Base-by-base conservation (phyloP, 441 rosid genomes). In the Populus hybrid region DNA sequence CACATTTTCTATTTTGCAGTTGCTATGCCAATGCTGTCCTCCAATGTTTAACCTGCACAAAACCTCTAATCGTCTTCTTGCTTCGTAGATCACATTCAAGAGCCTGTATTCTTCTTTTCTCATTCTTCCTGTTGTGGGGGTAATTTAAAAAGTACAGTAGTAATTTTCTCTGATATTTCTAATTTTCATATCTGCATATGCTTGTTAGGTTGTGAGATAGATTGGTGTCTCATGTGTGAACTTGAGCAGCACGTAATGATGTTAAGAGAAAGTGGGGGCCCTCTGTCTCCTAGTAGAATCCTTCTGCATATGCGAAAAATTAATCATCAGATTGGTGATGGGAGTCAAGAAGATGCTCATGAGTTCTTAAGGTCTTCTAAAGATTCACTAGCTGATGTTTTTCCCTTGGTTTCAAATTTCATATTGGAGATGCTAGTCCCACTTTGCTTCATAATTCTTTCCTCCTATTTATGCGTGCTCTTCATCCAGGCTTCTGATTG, bases 21-120 rank as follows among this genome's bases (percentile, higher is more conserved):
- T 94, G 98, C 89, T 92, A 92, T 84, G 98, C 98, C 40, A 94
- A 94, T 85, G 95, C 98, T 34, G 95, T 92, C 75, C 86, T 94
- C 84, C 98, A 94, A 81, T 92, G 95, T 79, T 80, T 92, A 85
- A 87, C 95, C 72, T 89, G 88, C 86, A 94, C 95, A 50, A 91
- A 88, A 87, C 98, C 98, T 81, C 92, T 91, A 50, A 82, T 87
- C 75, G 84, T 88, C 78, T 94, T 87, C 85, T 84, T 91, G 87
- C 93, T 94, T 73, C 91, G 72, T 42, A 85, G 90, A 83, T 84
- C 89, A 69, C 98, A 94, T 84, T 92, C 98, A 80, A 91, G 90
- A 88, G 78, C 88, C 79, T 94, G 95, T 92, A 90, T 81, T 72
- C 83, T 67, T 38, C 50, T 54, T 69, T 75, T 73, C 81, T 63